phyloP scores from a whole-genome alignment of 352 stramenopile genomes.

The Thalassiosira delicatula region DNA sequence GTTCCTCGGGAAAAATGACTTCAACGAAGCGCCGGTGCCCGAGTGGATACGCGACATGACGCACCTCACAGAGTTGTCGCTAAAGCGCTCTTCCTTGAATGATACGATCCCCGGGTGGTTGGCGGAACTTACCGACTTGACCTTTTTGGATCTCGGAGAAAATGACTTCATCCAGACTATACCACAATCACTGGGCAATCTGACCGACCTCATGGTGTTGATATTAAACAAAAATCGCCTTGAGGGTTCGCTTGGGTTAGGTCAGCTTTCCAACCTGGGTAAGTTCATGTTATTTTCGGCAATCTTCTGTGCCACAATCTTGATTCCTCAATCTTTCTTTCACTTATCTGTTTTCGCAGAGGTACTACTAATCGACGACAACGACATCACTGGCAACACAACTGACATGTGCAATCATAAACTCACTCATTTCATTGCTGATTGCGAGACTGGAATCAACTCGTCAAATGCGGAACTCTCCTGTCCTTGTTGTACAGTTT shows the following conservation, averaged over 20 bases:
- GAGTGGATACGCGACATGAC: slow-evolving; percentile 61
- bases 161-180: too few relatives aligned
- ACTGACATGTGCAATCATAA: slow-evolving; percentile 22
- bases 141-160: slow-evolving; percentile 74
- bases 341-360: slow-evolving; percentile 23
- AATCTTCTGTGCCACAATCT: neutral
- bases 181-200: too few relatives aligned
- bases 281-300: slow-evolving; percentile 2
- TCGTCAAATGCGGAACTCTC: slow-evolving; percentile 40
- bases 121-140: slow-evolving; percentile 46
- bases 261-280: slow-evolving; percentile 37
- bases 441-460: slow-evolving; percentile 48
- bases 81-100: slow-evolving; percentile 64
- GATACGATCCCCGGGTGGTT: slow-evolving; percentile 66
- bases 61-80: slow-evolving; percentile 71
- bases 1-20: slow-evolving; percentile 60
- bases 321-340: slow-evolving; percentile 4
- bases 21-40: slow-evolving; percentile 43
- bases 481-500: slow-evolving; percentile 68
- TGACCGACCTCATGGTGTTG: too few relatives aligned
- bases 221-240: slow-evolving; percentile 72
- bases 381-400: slow-evolving; percentile 27
- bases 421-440: slow-evolving; percentile 52
- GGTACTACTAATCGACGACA: slow-evolving; percentile 46
- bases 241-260: slow-evolving; percentile 44